Conservation (phyloP, 2,329 filamentous ascomycete genomes). For the Talaromyces amestolkiae region DNA sequence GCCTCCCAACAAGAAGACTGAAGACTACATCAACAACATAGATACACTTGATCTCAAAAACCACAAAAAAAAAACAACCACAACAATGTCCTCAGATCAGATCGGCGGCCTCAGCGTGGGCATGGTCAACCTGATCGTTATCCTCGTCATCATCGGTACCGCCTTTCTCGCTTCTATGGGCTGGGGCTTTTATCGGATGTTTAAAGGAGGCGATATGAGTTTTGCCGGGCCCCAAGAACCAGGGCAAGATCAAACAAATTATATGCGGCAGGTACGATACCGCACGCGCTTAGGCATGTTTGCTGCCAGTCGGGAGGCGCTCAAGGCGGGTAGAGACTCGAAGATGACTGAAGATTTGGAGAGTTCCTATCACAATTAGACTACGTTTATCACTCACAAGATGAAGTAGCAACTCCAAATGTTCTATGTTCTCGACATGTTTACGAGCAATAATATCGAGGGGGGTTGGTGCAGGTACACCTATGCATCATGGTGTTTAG, state of each 20-base stretch:
- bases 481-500: neutral
- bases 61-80: neutral
- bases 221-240: neutral
- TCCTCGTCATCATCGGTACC: conserved; percentile 14
- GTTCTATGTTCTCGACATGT: neutral
- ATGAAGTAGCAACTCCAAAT: neutral
- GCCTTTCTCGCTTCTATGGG: conserved; percentile 12
- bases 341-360: conserved; percentile 7
- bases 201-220: neutral
- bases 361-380: neutral
- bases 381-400: neutral
- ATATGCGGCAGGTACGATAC: conserved; percentile 20
- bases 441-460: neutral
- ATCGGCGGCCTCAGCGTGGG: conserved; percentile 15
- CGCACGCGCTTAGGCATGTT: conserved; percentile 11
- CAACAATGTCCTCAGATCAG: conserved; percentile 8
- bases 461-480: neutral
- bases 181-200: conserved; percentile 12
- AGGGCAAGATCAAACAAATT: conserved; percentile 9
- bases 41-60: neutral
- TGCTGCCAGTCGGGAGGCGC: conserved; percentile 6
- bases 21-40: neutral
- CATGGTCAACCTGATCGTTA: conserved; percentile 18
- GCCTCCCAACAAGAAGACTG: too few relatives aligned
- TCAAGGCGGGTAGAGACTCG: neutral